Evolutionary conservation across 495 filamentous ascomycete genomes (phyloP).

Genomic region (Bacidia rubella): DNA sequence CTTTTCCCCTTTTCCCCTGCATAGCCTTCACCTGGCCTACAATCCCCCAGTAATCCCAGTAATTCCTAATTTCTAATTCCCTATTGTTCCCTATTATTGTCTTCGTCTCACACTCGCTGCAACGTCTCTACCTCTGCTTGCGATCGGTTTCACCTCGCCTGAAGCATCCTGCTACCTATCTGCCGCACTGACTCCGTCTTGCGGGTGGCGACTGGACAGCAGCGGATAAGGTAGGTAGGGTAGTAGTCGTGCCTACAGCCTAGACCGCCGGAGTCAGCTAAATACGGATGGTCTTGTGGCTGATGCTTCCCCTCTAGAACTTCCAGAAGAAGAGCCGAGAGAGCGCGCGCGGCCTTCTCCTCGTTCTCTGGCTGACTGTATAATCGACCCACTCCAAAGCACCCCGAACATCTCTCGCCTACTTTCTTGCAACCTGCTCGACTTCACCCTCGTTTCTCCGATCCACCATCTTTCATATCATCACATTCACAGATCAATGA

Average conservation of each 20-base stretch:
- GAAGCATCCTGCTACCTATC: background rate
- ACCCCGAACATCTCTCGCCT: background rate
- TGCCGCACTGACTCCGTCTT: background rate
- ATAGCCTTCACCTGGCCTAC: too few relatives aligned
- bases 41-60: too few relatives aligned
- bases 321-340: background rate
- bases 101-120: background rate
- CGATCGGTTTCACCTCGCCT: background rate
- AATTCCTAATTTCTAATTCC: too few relatives aligned
- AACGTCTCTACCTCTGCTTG: background rate
- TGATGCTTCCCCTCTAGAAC: background rate
- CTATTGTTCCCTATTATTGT: background rate
- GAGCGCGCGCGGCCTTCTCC: background rate
- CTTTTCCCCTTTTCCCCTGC: background rate
- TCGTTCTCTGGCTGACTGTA: background rate
- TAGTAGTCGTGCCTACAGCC: too few relatives aligned
- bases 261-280: too few relatives aligned
- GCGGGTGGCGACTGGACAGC: background rate
- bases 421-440: background rate
- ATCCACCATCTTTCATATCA: background rate
- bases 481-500: background rate
- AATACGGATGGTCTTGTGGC: background rate
- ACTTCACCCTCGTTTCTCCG: background rate
- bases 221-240: background rate
- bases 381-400: background rate